Evolutionary conservation across 176 grass and related monocot species (phyloP).

Genomic region (Bothriochloa decipiens): DNA sequence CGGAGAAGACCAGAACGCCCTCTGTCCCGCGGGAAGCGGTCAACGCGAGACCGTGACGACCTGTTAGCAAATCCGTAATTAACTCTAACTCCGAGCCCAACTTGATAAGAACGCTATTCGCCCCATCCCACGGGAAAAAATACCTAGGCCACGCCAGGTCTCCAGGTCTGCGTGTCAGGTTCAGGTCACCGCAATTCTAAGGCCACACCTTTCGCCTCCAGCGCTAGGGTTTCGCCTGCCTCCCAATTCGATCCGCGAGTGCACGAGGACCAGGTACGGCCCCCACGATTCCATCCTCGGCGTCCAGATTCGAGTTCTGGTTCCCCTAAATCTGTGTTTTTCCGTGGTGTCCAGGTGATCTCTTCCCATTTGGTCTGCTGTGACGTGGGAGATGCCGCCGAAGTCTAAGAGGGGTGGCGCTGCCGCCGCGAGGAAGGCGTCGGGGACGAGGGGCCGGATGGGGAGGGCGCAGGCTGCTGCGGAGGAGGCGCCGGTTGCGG

Average conservation of each 20-base stretch:
- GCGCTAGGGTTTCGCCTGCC: slow-evolving; percentile 52
- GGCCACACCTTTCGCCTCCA: slow-evolving; percentile 28
- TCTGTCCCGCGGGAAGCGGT: background rate
- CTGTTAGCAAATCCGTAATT: slow-evolving; percentile 44
- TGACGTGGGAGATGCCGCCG: slow-evolving; percentile 66
- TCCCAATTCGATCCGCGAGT: slow-evolving; percentile 28
- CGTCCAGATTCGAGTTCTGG: background rate
- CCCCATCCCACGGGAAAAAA: background rate
- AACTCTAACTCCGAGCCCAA: background rate
- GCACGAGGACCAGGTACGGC: slow-evolving; percentile 28
- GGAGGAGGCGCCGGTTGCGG: slow-evolving; percentile 25
- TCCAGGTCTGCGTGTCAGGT: background rate
- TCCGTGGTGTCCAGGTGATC: slow-evolving; percentile 20
- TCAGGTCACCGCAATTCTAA: slow-evolving; percentile 19
- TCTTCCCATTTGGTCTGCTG: slow-evolving; percentile 6
- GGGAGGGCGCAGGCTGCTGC: slow-evolving; percentile 31
- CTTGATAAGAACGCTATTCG: background rate
- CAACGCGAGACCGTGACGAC: background rate
- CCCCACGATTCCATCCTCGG: background rate
- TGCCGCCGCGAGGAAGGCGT: slow-evolving; percentile 41
- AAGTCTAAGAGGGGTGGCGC: slow-evolving; percentile 56
- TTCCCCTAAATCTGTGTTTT: slow-evolving; percentile 4
- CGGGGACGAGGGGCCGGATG: slow-evolving; percentile 21
- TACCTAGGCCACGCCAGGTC: slow-evolving; percentile 15
- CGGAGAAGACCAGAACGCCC: slow-evolving; percentile 30